Conservation (phyloP, 495 filamentous ascomycete genomes). For the Bacidia rubella region DNA sequence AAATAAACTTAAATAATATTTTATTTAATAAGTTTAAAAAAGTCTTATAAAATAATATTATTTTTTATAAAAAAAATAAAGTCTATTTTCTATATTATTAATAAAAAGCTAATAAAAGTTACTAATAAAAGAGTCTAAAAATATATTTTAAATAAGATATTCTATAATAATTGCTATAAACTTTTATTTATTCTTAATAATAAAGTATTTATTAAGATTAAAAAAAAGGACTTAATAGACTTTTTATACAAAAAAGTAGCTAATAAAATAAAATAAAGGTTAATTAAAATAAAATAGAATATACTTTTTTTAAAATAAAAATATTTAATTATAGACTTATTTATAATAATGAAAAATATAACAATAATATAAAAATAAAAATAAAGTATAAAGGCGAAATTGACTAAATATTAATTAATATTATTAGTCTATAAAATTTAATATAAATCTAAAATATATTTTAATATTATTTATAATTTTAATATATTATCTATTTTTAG, state of each 20-base stretch:
- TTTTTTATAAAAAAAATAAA: too few species aligned
- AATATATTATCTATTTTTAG: too few species aligned
- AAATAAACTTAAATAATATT: too few species aligned
- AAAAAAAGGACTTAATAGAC: not conserved
- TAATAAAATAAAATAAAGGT: conserved; percentile 1
- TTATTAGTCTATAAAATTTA: conserved; percentile 9
- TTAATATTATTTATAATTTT: not conserved
- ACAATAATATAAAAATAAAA: conserved; percentile 4
- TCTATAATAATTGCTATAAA: not conserved
- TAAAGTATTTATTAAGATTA: not conserved
- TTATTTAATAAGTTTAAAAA: too few species aligned
- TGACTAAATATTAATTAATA: conserved; percentile 1
- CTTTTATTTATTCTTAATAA: too few species aligned
- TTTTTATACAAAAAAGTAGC: conserved; percentile 11
- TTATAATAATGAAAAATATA: conserved; percentile 2
- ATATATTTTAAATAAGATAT: not conserved
- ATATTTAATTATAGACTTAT: conserved; percentile 1
- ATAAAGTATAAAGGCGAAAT: conserved; percentile 6
- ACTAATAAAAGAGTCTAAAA: too few species aligned
- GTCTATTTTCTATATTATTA: not conserved
- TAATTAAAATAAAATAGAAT: conserved; percentile 3
- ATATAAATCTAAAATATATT: conserved; percentile 3
- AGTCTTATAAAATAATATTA: too few species aligned
- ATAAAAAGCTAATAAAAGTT: too few species aligned
- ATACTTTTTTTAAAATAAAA: conserved; percentile 17